A percentile compares a stretch with the other conserved stretches of the same genome.
Conservation (phyloP, 2,329 filamentous ascomycete genomes). For the Aspergillus carbonarius region DNA sequence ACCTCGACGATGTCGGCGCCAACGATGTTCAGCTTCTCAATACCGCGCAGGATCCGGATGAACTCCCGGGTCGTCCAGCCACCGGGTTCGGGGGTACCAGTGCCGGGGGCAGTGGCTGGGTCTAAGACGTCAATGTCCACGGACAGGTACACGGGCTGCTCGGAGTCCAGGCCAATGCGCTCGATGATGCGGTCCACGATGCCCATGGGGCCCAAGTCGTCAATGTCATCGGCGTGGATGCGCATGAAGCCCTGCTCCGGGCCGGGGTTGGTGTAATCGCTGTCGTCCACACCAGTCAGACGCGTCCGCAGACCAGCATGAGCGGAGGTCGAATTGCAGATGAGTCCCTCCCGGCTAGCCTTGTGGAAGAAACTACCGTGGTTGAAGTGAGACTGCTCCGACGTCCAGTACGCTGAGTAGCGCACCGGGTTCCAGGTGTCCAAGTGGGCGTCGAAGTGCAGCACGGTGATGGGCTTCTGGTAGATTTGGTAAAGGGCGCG, state of each 20-base stretch:
- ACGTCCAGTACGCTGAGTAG: slow-evolving; percentile 75
- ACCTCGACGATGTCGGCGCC: slow-evolving; percentile 91
- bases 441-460: slow-evolving; percentile 77
- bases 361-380: slow-evolving; percentile 94
- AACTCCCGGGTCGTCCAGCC: slow-evolving; percentile 90
- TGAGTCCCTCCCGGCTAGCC: slow-evolving; percentile 75
- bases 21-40: slow-evolving; percentile 80
- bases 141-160: slow-evolving; percentile 76
- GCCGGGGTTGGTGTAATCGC: slow-evolving; percentile 68
- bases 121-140: slow-evolving; percentile 82
- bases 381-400: slow-evolving; percentile 72
- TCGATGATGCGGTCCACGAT: slow-evolving; percentile 69
- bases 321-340: slow-evolving; percentile 71
- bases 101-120: slow-evolving; percentile 68
- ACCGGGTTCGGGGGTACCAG: slow-evolving; percentile 84
- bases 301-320: slow-evolving; percentile 82
- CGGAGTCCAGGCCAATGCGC: slow-evolving; percentile 62
- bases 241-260: slow-evolving; percentile 75
- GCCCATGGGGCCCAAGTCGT: slow-evolving; percentile 72
- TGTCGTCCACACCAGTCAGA: slow-evolving; percentile 64
- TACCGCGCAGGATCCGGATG: slow-evolving; percentile 75
- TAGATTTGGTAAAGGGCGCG: slow-evolving; percentile 64
- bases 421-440: slow-evolving; percentile 80
- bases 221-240: slow-evolving; percentile 82
- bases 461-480: slow-evolving; percentile 63